Evolutionary conservation across 2,329 filamentous ascomycete species (phyloP), one percentile per base, ranked within the genome.

Genomic region (Pseudogymnoascus sp.): DNA sequence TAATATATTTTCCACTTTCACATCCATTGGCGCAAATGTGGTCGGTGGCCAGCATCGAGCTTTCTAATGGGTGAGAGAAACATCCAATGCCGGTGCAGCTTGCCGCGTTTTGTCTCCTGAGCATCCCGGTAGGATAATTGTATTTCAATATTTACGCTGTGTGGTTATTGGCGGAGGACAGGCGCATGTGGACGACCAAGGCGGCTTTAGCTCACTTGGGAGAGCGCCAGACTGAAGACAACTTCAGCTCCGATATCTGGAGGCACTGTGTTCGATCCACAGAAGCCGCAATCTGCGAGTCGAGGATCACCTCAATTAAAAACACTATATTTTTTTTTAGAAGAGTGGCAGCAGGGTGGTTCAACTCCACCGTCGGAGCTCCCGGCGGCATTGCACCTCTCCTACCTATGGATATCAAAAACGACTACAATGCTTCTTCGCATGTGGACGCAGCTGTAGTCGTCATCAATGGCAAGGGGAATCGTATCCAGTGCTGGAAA

Each of bases 151-250:
- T n/a, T n/a, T n/a, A n/a, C n/a, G n/a, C n/a, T n/a, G n/a, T n/a
- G n/a, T n/a, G n/a, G n/a, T n/a, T n/a, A n/a, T n/a, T n/a, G n/a
- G n/a, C n/a, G n/a, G n/a, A n/a, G n/a, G n/a, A n/a, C n/a, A n/a
- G n/a, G n/a, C n/a, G n/a, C n/a, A n/a, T n/a, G n/a, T n/a, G n/a
- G n/a, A n/a, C n/a, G n/a, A 43, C 36, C 61, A 39, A 65, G 61
- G 64, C 64, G 64, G 64, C 64, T 65, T 65, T 65, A 64, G 64
- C 64, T 65, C 64, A 65, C 64, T 65, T 65, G 64, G 64, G 62
- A 64, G 62, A 65, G 62, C 64, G 62, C 62, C 64, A 65, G 64
- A 65, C 64, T 64, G 64, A 65, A 65, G 64, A 36, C 25, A 48
- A 65, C 64, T 65, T 65, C 64, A 37, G 64, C 23, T 41, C 41